Evolutionary conservation across 1,284 basidiomycete genomes (phyloP).

Genomic region (Coriolopsis trogii): DNA sequence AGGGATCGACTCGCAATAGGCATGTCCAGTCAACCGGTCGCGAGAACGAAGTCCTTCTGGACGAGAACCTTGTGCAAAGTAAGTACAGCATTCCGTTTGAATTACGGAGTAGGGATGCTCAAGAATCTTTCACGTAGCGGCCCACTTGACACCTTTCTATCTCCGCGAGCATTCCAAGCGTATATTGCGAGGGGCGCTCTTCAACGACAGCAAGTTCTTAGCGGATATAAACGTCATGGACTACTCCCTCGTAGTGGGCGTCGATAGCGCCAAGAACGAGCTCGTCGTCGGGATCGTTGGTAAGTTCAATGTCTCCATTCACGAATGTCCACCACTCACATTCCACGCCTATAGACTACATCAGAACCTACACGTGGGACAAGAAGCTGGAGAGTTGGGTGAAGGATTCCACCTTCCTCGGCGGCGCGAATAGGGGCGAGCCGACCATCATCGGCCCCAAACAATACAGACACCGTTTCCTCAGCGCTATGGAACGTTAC

Average conservation of each 20-base stretch:
- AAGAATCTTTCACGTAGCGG: constrained; percentile 45
- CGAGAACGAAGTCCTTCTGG: constrained; percentile 91
- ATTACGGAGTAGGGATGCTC: background rate
- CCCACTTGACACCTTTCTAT: constrained; percentile 84
- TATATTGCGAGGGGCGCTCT: constrained; percentile 87
- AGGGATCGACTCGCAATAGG: constrained; percentile 90
- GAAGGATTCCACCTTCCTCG: constrained; percentile 91
- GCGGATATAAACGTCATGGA: constrained; percentile 99
- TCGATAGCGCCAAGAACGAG: constrained; percentile 83
- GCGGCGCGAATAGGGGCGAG: constrained; percentile 79
- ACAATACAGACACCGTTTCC: constrained; percentile 87
- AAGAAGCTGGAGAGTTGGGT: constrained; percentile 98
- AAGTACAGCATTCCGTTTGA: constrained; percentile 26
- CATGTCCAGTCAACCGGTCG: constrained; percentile 90
- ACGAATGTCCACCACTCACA: background rate
- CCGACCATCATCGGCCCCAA: constrained; percentile 91
- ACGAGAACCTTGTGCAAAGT: constrained; percentile 92
- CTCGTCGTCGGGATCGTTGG: constrained; percentile 97
- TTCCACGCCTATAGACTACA: constrained; percentile 71
- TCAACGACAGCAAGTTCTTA: constrained; percentile 94
- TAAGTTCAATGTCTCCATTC: constrained; percentile 40
- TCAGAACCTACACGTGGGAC: constrained; percentile 96
- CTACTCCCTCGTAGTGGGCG: constrained; percentile 95
- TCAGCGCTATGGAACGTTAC: constrained; percentile 92
- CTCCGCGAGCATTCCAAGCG: constrained; percentile 95